phyloP scores from a whole-genome alignment of 2,329 filamentous ascomycete genomes.

The Trichoderma sp. region DNA sequence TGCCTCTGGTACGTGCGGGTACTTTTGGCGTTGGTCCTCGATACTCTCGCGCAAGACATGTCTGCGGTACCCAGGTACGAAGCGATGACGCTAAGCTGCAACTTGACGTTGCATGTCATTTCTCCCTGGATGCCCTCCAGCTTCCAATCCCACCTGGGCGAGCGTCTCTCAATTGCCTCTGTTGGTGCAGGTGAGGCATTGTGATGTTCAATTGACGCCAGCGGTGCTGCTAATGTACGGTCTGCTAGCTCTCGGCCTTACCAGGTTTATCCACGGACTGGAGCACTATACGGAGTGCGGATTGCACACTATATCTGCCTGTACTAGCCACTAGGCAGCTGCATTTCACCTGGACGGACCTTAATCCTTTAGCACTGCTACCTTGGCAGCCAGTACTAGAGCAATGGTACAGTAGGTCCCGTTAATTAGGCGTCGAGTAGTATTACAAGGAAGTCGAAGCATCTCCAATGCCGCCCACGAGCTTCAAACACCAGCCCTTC shows the following conservation, averaged over 20 bases:
- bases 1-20: not conserved
- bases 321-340: not conserved
- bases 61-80: not conserved
- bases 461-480: not conserved
- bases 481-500: not conserved
- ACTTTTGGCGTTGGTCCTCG: constrained; percentile 1
- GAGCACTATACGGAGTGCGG: not conserved
- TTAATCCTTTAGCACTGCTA: not conserved
- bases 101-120: not conserved
- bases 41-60: not conserved
- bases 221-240: not conserved
- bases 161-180: not conserved
- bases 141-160: not conserved
- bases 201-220: not conserved
- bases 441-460: not conserved
- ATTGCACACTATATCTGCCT: not conserved
- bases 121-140: not conserved
- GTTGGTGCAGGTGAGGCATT: not conserved
- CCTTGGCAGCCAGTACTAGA: not conserved
- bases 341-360: not conserved
- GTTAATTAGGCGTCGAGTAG: not conserved
- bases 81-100: not conserved
- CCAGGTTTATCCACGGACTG: not conserved
- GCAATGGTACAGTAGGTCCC: not conserved
- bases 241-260: not conserved